Conservation (phyloP, 768 basidiomycete species). For the Cystobasidium tubakii region DNA sequence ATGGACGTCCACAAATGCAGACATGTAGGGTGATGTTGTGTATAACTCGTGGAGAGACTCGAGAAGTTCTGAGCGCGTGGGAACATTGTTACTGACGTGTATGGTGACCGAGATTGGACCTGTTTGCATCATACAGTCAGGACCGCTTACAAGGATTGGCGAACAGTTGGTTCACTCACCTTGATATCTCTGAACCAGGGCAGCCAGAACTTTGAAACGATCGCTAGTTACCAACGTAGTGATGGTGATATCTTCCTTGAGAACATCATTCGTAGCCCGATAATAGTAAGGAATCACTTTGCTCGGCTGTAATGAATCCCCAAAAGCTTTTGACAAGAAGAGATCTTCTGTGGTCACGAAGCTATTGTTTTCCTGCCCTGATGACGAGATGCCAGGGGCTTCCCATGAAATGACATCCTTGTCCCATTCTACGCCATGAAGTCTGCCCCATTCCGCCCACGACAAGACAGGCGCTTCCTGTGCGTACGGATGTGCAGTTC, state of each 20-base stretch:
- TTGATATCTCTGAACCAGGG: conserved; percentile 69
- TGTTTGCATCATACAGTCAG: conserved; percentile 45
- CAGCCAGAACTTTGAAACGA: conserved; percentile 65
- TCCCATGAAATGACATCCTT: conserved; percentile 6
- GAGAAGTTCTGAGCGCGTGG: conserved; percentile 53
- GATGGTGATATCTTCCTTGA: conserved; percentile 68
- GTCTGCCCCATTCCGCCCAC: neutral
- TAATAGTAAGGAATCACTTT: conserved; percentile 77
- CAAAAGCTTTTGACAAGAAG: conserved; percentile 45
- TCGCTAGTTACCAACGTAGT: conserved; percentile 77
- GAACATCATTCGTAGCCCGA: conserved; percentile 55
- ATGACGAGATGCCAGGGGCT: neutral
- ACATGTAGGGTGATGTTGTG: conserved; percentile 62
- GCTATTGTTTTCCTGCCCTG: neutral
- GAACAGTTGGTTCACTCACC: conserved; percentile 52
- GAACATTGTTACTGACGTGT: conserved; percentile 59
- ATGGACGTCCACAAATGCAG: conserved; percentile 71
- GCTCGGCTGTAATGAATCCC: conserved; percentile 56
- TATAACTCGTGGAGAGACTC: conserved; percentile 64
- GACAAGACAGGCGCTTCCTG: neutral
- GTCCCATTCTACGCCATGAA: conserved; percentile 26
- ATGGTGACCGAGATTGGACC: conserved; percentile 80
- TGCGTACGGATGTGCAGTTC: neutral
- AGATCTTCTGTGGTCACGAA: conserved; percentile 43
- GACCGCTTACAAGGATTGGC: neutral